Conservation (phyloP, 495 filamentous ascomycete species). For the Jackrogersella multiformis region DNA sequence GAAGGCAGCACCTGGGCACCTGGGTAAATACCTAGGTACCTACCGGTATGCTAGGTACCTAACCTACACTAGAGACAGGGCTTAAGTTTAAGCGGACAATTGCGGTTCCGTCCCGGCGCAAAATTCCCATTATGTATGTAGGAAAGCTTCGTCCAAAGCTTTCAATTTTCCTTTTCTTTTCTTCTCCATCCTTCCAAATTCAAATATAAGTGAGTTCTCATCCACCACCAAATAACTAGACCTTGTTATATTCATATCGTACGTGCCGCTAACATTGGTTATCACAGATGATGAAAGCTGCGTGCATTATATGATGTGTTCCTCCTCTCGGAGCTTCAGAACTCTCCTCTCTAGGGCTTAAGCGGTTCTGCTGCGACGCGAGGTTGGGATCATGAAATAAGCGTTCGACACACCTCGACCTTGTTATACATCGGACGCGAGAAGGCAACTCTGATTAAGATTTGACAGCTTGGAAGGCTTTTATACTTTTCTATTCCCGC, state of each 20-base stretch:
- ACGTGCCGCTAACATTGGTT: constrained; percentile 54
- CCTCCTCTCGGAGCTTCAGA: constrained; percentile 69
- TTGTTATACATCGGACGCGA: constrained; percentile 97
- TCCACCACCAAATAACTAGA: not conserved
- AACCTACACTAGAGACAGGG: no score
- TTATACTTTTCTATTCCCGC: not conserved
- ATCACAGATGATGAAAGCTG: constrained; percentile 97
- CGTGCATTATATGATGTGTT: constrained; percentile 88
- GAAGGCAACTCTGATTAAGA: constrained; percentile 92
- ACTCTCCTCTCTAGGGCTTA: constrained; percentile 87
- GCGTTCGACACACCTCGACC: constrained; percentile 97
- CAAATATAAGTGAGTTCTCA: constrained; percentile 78
- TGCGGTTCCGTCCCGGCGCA: constrained; percentile 33
- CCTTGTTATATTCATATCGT: constrained; percentile 9
- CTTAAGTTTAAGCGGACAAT: constrained; percentile 23
- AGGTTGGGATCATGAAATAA: constrained; percentile 85
- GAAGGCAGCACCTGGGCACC: no score
- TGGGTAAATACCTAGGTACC: no score
- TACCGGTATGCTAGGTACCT: no score
- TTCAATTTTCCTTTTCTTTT: constrained; percentile 60
- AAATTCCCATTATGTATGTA: constrained; percentile 14
- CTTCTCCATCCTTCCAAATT: constrained; percentile 97
- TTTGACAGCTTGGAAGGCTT: constrained; percentile 49
- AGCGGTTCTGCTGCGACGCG: constrained; percentile 80
- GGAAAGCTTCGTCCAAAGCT: constrained; percentile 9